Conservation (phyloP, 179 eudicot species). For the Carnegiea gigantea region DNA sequence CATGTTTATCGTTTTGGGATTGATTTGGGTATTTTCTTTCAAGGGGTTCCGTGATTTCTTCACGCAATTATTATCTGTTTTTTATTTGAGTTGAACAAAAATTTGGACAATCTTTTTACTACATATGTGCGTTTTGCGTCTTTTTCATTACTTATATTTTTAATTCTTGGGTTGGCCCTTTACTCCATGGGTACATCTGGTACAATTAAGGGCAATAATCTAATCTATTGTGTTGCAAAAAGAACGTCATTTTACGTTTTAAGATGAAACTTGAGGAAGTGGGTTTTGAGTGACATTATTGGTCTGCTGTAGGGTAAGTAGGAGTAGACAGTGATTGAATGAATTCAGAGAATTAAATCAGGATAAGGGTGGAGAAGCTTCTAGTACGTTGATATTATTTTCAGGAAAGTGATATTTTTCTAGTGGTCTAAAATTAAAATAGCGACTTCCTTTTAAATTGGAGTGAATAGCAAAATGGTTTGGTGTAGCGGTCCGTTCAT, state of each 20-base stretch:
- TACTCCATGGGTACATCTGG: not conserved
- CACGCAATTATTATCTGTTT: not conserved
- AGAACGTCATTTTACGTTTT: not conserved
- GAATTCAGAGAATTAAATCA: not conserved
- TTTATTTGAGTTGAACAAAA: not conserved
- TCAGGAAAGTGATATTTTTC: not conserved
- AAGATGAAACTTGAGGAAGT: not conserved
- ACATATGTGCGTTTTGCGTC: not conserved
- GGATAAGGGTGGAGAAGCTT: not conserved
- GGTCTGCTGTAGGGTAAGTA: not conserved
- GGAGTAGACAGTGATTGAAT: not conserved
- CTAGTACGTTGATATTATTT: not conserved
- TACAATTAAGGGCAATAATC: not conserved
- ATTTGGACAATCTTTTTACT: not conserved
- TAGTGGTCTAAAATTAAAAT: not conserved
- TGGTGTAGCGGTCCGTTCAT: not conserved
- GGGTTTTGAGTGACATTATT: not conserved
- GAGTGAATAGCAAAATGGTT: not conserved
- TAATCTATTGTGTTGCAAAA: not conserved
- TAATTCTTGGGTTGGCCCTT: not conserved
- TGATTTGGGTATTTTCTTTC: not conserved
- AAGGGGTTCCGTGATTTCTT: not conserved
- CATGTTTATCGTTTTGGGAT: not conserved
- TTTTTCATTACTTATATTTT: not conserved
- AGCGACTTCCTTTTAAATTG: not conserved